These are phyloP conservation scores for Coniochaeta pulveracea DNA, from an alignment of 2,329 filamentous ascomycete species.

Conservation along the genomic window DNA sequence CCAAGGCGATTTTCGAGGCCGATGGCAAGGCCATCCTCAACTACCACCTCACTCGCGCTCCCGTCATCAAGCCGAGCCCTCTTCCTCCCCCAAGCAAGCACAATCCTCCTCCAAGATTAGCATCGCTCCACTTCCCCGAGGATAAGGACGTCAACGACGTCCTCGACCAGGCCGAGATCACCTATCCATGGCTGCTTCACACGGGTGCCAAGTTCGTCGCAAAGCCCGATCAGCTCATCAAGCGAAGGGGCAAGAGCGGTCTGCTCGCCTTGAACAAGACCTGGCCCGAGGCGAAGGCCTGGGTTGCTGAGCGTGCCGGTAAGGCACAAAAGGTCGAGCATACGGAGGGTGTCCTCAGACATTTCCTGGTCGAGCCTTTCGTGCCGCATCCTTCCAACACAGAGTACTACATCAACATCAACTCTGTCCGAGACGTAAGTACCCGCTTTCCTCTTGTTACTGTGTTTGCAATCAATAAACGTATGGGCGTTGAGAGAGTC, in stretches of 20 bases:
- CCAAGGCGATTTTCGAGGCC: constrained; percentile 96
- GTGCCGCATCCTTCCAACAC: constrained; percentile 91
- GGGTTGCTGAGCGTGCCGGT: constrained; percentile 85
- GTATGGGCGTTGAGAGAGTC: neutral
- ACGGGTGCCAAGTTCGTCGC: constrained; percentile 86
- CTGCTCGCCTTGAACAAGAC: constrained; percentile 94
- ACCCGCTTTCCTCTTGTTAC: constrained; percentile 12
- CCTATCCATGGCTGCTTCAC: constrained; percentile 89
- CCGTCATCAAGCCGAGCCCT: constrained; percentile 95
- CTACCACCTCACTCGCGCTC: constrained; percentile 97
- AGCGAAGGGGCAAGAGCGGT: constrained; percentile 98
- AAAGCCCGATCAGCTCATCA: constrained; percentile 99
- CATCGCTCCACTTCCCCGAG: constrained; percentile 85
- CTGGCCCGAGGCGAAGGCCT: constrained; percentile 87
- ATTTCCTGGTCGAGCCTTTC: constrained; percentile 97
- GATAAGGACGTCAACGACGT: constrained; percentile 73
- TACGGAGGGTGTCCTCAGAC: constrained; percentile 75
- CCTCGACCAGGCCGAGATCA: constrained; percentile 90
- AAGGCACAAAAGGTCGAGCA: constrained; percentile 92
- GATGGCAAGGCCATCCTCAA: constrained; percentile 99
- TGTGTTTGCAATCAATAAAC: too few relatives aligned
- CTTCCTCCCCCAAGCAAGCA: constrained; percentile 75
- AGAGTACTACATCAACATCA: constrained; percentile 99
- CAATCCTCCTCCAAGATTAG: constrained; percentile 85
- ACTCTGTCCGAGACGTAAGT: constrained; percentile 98